A percentile compares a stretch with the other conserved stretches of the same genome.
These are phyloP conservation scores for Ilex paraguariensis DNA, from an alignment of 305 asterid genomes.

Conservation along the genomic window DNA sequence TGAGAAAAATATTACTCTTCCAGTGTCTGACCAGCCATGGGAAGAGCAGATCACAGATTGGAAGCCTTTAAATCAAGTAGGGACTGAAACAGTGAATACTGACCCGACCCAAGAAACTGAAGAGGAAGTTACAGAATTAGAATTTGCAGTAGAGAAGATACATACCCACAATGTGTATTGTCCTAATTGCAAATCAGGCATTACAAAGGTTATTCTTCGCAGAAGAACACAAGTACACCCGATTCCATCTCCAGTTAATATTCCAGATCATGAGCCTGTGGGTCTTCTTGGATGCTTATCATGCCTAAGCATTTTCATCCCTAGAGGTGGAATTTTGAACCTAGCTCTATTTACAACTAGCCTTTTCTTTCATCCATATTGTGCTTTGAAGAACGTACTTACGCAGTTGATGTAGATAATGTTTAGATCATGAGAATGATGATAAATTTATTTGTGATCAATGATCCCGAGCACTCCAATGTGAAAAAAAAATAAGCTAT, in stretches of 20 bases:
- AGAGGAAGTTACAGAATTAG: conserved; percentile 59
- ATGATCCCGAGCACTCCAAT: neutral
- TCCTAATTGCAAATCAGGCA: conserved; percentile 46
- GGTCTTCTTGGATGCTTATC: conserved; percentile 54
- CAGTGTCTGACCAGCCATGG: neutral
- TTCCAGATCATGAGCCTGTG: neutral
- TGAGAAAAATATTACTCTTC: neutral
- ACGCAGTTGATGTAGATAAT: too few relatives aligned
- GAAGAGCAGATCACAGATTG: conserved; percentile 7
- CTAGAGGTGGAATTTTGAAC: conserved; percentile 21
- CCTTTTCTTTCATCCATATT: too few relatives aligned
- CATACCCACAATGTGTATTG: conserved; percentile 53
- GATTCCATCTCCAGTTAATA: neutral
- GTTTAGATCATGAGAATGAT: neutral
- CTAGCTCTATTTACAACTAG: too few relatives aligned
- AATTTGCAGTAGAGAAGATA: conserved; percentile 44
- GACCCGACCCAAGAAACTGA: conserved; percentile 26
- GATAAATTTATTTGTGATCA: neutral
- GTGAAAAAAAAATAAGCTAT: too few relatives aligned
- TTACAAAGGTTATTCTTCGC: conserved; percentile 59
- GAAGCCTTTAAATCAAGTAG: conserved; percentile 1
- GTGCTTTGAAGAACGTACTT: too few relatives aligned
- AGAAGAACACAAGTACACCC: conserved; percentile 21
- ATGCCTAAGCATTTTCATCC: conserved; percentile 54
- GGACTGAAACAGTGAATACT: conserved; percentile 9